Conservation (phyloP, 805 yeast species). For the Saccharomyces kudriavzevii region DNA sequence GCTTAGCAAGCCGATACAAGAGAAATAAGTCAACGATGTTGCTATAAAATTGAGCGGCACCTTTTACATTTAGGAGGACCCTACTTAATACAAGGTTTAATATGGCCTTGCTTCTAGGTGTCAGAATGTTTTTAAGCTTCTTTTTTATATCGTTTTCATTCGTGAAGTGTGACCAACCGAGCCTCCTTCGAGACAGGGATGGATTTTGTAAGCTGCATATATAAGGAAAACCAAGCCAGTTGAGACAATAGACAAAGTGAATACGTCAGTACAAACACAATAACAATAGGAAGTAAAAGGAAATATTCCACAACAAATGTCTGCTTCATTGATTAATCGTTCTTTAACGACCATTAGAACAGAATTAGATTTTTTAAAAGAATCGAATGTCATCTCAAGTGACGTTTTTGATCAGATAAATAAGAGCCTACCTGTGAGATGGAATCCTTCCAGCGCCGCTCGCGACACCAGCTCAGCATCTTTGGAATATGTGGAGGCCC, state of each 20-base stretch:
- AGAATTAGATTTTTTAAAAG: conserved; percentile 72
- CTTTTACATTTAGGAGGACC: neutral
- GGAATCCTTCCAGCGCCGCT: conserved; percentile 29
- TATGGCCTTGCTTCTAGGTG: neutral
- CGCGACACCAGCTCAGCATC: conserved; percentile 1
- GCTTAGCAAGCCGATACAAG: neutral
- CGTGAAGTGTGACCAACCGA: neutral
- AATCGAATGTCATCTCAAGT: conserved; percentile 62
- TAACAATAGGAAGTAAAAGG: neutral
- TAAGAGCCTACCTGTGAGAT: conserved; percentile 48
- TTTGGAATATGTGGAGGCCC: conserved; percentile 48
- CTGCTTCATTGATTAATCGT: conserved; percentile 61
- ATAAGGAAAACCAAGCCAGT: neutral
- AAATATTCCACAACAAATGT: conserved; percentile 21
- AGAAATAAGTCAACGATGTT: neutral
- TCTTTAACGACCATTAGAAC: conserved; percentile 67
- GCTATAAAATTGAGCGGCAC: neutral
- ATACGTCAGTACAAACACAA: neutral
- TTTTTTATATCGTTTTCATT: neutral
- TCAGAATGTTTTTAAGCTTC: neutral
- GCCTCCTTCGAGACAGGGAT: neutral
- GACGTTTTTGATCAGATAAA: conserved; percentile 45
- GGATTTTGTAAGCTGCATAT: neutral
- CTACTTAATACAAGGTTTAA: neutral
- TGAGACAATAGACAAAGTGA: neutral